Conservation (phyloP, 1,284 basidiomycete species). For the Apiotrichum porosum region DNA sequence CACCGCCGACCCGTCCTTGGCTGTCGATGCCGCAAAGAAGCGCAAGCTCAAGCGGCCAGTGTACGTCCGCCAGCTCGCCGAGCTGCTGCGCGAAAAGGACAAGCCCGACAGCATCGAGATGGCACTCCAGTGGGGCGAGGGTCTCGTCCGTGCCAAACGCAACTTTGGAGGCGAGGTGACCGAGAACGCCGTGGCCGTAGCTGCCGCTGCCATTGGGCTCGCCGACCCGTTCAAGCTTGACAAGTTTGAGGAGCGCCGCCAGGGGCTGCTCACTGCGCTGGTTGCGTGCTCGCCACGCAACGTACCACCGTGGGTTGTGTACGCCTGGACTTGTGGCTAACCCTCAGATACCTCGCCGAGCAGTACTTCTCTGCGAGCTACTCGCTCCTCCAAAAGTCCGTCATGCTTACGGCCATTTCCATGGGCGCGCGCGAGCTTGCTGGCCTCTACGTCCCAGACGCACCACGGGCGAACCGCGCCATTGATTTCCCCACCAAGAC, state of each 20-base stretch:
- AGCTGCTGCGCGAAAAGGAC: constrained; percentile 63
- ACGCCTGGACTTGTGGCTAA: too few species aligned
- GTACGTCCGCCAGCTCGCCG: constrained; percentile 73
- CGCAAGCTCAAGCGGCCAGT: constrained; percentile 69
- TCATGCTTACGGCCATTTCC: constrained; percentile 79
- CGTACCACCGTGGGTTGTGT: constrained; percentile 68
- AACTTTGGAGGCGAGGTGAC: constrained; percentile 67
- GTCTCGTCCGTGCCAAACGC: constrained; percentile 71
- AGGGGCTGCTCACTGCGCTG: constrained; percentile 70
- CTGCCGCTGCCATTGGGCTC: constrained; percentile 65
- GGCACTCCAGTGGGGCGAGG: constrained; percentile 70
- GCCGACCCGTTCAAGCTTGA: constrained; percentile 79
- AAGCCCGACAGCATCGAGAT: constrained; percentile 72
- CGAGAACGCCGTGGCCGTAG: constrained; percentile 82
- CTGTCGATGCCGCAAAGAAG: constrained; percentile 43
- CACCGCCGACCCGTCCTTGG: constrained; percentile 74
- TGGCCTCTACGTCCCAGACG: constrained; percentile 57
- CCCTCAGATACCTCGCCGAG: constrained; percentile 70
- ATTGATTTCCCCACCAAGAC: constrained; percentile 70
- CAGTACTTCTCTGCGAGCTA: constrained; percentile 92
- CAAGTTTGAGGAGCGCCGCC: constrained; percentile 70
- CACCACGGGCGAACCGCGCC: constrained; percentile 14
- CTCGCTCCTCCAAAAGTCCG: constrained; percentile 74
- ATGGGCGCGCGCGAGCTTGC: constrained; percentile 80
- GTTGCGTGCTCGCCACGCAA: constrained; percentile 70